Evolutionary conservation across 2,329 filamentous ascomycete species (phyloP).

Genomic region (Beauveria sp.): DNA sequence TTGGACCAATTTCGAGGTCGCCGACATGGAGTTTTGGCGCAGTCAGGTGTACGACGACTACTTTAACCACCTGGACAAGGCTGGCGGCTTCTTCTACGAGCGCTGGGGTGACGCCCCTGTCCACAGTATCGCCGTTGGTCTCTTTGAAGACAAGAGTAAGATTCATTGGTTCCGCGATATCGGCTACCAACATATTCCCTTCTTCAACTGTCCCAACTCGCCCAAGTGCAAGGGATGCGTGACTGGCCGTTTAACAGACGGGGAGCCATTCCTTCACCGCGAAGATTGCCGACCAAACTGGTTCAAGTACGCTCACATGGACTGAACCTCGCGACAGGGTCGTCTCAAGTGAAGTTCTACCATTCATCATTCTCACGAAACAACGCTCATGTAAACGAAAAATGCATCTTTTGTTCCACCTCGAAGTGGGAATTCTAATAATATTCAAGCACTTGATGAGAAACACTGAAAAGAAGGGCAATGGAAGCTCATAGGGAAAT

Average conservation of each 20-base stretch:
- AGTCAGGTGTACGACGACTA: slow-evolving; percentile 89
- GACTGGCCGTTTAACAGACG: slow-evolving; percentile 83
- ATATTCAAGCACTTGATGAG: not conserved
- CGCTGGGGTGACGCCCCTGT: slow-evolving; percentile 94
- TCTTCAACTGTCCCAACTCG: slow-evolving; percentile 97
- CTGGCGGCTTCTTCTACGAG: slow-evolving; percentile 59
- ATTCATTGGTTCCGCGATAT: slow-evolving; percentile 99
- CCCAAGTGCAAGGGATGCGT: slow-evolving; percentile 85
- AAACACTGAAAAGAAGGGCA: not conserved
- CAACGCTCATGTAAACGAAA: not conserved
- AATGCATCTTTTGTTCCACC: not conserved
- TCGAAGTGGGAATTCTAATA: not conserved
- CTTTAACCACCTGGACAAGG: slow-evolving; percentile 87
- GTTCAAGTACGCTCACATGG: slow-evolving; percentile 90
- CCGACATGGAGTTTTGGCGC: slow-evolving; percentile 86
- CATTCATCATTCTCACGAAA: not conserved
- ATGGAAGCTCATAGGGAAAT: not conserved
- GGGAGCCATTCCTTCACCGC: slow-evolving; percentile 73
- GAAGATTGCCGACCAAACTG: slow-evolving; percentile 95
- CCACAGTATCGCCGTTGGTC: slow-evolving; percentile 82
- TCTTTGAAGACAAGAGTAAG: slow-evolving; percentile 85
- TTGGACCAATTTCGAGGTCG: slow-evolving; percentile 99
- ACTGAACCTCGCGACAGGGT: slow-evolving; percentile 35
- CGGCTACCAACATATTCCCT: slow-evolving; percentile 95
- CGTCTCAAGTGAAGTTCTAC: not conserved